Percentiles rank a stretch among this genome's conserved stretches.
These are phyloP conservation scores for Penicillium simplicissimum DNA, from an alignment of 495 filamentous ascomycete genomes.

Conservation along the genomic window DNA sequence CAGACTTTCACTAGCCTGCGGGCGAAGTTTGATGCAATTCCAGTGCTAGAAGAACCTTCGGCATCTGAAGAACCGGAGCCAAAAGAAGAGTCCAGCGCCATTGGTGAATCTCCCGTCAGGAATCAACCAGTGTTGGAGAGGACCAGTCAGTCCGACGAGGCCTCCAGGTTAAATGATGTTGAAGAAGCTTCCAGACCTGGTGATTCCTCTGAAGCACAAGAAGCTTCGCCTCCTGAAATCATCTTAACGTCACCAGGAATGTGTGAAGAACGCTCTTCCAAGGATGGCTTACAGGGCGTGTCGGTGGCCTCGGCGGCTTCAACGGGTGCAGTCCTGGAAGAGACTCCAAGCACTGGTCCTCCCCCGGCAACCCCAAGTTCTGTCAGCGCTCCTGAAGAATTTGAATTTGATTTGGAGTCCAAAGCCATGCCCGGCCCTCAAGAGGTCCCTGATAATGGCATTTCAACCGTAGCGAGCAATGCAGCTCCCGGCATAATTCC, in stretches of 20 bases:
- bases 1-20: constrained; percentile 48
- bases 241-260: background rate
- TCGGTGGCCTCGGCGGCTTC: background rate
- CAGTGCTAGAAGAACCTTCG: constrained; percentile 28
- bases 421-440: background rate
- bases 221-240: background rate
- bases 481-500: background rate
- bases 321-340: background rate
- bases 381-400: background rate
- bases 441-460: background rate
- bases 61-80: background rate
- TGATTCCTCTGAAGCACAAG: background rate
- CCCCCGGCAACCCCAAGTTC: background rate
- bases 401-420: background rate
- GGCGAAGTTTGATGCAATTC: constrained; percentile 45
- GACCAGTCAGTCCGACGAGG: background rate
- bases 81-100: background rate
- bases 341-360: background rate
- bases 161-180: background rate
- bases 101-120: background rate
- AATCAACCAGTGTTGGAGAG: background rate
- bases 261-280: background rate
- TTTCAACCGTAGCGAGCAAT: background rate
- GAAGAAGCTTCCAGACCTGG: background rate
- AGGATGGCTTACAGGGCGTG: background rate